Evolutionary conservation across 208 protist genomes (phyloP), one percentile per base, ranked within the genome.

Genomic region (Leishmania tropica): DNA sequence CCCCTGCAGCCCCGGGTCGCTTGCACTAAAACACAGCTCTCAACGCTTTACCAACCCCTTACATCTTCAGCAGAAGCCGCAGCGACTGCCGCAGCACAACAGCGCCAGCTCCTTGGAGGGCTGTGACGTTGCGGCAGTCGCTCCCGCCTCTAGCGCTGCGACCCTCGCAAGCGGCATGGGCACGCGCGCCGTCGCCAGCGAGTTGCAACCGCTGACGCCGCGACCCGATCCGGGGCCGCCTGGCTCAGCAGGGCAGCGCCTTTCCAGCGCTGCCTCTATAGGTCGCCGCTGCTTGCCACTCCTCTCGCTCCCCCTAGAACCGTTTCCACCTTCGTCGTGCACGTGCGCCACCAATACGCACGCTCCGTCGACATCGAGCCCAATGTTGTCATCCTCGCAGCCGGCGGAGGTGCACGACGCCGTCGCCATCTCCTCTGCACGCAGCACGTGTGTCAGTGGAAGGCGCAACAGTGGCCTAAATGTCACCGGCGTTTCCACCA

Each of bases 61-160:
- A 21, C 45, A 74, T 74, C 47, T 6, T 31, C 70, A 74, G 47
- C 70, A 54, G 70, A 51, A 19, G 70, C 70, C 54, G 28, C 70
- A 53, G 70, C 45, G 31, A 76, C 73, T 24, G 51, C 48, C 2
- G 51, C 48, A 45, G 51, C 47, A 3, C 73, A 76, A 10, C 31
- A 76, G 51, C 13, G 40, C 21, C 68, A n/a, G 73, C 53, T 40
- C 31, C 73, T 40, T 13, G 73, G 51, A 76, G n/a, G 51, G 58
- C 11, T 35, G 7, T 21, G 8, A 42, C 19, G 1, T 5, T 17
- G 47, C 73, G 1, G 28, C 73, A 62, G 47, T n/a, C 13, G 48
- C 51, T 2, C 19, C 56, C 4, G 56, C 35, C 53, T 64, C 75
- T 6, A 40, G 48, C 31, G 37, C 31, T 17, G 24, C 56, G 17